A percentile compares a stretch with the other conserved stretches of the same genome.
These are phyloP conservation scores for Tulasnella sp. DNA, from an alignment of 768 basidiomycete species.

Conservation along the genomic window DNA sequence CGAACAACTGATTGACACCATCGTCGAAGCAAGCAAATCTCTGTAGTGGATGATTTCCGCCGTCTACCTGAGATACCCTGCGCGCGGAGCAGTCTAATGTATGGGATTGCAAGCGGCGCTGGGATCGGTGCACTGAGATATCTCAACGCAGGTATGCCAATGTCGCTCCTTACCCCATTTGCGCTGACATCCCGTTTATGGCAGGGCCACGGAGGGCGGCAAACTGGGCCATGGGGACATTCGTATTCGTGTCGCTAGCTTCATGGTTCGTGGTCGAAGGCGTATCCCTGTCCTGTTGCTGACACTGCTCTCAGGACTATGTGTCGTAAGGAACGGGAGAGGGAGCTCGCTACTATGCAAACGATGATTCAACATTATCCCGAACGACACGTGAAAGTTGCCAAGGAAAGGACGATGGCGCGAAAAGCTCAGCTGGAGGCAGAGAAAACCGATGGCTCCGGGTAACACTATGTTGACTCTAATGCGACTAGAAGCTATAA, in stretches of 20 bases:
- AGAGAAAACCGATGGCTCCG: neutral
- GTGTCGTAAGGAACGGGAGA: constrained; percentile 16
- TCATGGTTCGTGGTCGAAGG: constrained; percentile 48
- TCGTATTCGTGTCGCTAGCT: constrained; percentile 49
- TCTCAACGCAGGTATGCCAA: constrained; percentile 43
- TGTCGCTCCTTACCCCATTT: constrained; percentile 1
- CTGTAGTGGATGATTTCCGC: constrained; percentile 39
- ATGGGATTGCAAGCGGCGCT: constrained; percentile 66
- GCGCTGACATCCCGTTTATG: constrained; percentile 13
- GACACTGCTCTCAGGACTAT: constrained; percentile 14
- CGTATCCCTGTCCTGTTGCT: too few relatives aligned
- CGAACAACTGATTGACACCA: neutral
- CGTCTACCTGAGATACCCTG: constrained; percentile 63
- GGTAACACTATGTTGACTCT: neutral
- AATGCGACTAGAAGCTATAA: neutral
- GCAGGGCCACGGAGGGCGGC: constrained; percentile 53
- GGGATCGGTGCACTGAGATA: constrained; percentile 67
- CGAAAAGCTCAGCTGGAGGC: neutral
- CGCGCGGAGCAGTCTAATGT: constrained; percentile 58
- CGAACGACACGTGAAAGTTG: constrained; percentile 16
- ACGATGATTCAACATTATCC: constrained; percentile 19
- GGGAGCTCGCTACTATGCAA: constrained; percentile 17
- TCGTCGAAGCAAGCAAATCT: constrained; percentile 35
- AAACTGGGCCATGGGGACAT: constrained; percentile 71
- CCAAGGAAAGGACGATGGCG: constrained; percentile 13